Conservation (phyloP, 768 basidiomycete species). For the Xerocomellus chrysenteron region DNA sequence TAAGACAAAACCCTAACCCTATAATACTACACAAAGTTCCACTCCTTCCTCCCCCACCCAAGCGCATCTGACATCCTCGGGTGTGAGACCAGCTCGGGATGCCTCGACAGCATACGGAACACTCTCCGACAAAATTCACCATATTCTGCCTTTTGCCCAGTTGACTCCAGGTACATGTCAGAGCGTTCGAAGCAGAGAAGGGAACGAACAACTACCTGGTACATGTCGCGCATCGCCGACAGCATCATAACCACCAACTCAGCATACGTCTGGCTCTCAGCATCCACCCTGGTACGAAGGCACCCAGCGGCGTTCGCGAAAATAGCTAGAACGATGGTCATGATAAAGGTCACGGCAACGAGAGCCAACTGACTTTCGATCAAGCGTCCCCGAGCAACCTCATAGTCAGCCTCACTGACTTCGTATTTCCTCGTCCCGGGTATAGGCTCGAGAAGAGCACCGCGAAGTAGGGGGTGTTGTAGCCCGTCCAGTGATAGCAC, state of each 20-base stretch:
- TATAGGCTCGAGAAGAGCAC: slow-evolving; percentile 29
- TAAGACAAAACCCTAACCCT: slow-evolving; percentile 32
- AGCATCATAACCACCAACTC: slow-evolving; percentile 47
- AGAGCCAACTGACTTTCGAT: slow-evolving; percentile 36
- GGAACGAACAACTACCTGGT: slow-evolving; percentile 37
- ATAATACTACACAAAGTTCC: neutral
- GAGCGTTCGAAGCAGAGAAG: neutral
- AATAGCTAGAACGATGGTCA: slow-evolving; percentile 38
- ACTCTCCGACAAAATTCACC: slow-evolving; percentile 36
- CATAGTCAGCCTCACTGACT: slow-evolving; percentile 33
- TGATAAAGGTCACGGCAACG: slow-evolving; percentile 7
- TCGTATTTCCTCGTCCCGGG: slow-evolving; percentile 25
- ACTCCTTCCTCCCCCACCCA: slow-evolving; percentile 28
- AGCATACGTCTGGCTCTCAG: slow-evolving; percentile 39
- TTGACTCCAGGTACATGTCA: slow-evolving; percentile 13
- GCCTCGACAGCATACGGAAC: slow-evolving; percentile 27
- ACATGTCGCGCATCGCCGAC: slow-evolving; percentile 49
- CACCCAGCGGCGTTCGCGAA: slow-evolving; percentile 42
- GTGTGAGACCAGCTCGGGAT: slow-evolving; percentile 34
- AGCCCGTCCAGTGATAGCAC: slow-evolving; percentile 60
- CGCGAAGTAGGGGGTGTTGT: slow-evolving; percentile 50
- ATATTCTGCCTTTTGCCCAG: slow-evolving; percentile 30
- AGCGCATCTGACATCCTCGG: slow-evolving; percentile 33
- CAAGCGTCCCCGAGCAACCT: slow-evolving; percentile 36
- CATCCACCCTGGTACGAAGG: slow-evolving; percentile 33